phyloP scores from a whole-genome alignment of 164 flowering plant genomes.

The Tetracentron sinense region DNA sequence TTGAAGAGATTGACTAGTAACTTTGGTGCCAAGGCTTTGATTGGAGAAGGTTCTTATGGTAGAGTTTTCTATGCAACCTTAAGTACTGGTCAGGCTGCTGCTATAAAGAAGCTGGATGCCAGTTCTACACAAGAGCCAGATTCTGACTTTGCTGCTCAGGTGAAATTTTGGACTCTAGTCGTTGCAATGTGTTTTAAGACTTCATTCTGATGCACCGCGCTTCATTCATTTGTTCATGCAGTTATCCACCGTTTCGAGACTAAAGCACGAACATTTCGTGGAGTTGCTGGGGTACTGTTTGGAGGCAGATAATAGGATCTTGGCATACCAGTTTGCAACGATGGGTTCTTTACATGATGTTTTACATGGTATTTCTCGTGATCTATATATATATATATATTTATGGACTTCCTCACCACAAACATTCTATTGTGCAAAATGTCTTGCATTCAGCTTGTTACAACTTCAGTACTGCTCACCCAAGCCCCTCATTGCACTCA shows the following conservation, averaged over 20 bases:
- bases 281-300: slow-evolving; percentile 62
- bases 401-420: too few species aligned
- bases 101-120: slow-evolving; percentile 76
- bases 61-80: slow-evolving; percentile 67
- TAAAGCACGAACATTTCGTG: slow-evolving; percentile 54
- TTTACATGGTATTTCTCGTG: slow-evolving; percentile 46
- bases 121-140: slow-evolving; percentile 60
- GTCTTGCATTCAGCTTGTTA: too few species aligned
- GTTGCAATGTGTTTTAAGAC: not conserved
- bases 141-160: slow-evolving; percentile 70
- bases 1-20: slow-evolving; percentile 53
- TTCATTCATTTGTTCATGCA: slow-evolving; percentile 19
- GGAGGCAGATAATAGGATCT: slow-evolving; percentile 53
- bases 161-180: slow-evolving; percentile 7
- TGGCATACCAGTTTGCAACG: slow-evolving; percentile 54
- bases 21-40: slow-evolving; percentile 69
- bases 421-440: too few species aligned
- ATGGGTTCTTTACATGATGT: slow-evolving; percentile 68
- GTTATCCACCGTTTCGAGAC: slow-evolving; percentile 65
- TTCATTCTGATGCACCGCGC: not conserved
- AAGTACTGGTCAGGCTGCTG: slow-evolving; percentile 41
- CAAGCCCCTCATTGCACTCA: too few species aligned
- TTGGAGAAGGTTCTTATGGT: slow-evolving; percentile 89
- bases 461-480: too few species aligned
- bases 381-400: too few species aligned